Base-by-base conservation (phyloP, 495 filamentous ascomycete genomes). In the Aspergillus saccharolyticus region DNA sequence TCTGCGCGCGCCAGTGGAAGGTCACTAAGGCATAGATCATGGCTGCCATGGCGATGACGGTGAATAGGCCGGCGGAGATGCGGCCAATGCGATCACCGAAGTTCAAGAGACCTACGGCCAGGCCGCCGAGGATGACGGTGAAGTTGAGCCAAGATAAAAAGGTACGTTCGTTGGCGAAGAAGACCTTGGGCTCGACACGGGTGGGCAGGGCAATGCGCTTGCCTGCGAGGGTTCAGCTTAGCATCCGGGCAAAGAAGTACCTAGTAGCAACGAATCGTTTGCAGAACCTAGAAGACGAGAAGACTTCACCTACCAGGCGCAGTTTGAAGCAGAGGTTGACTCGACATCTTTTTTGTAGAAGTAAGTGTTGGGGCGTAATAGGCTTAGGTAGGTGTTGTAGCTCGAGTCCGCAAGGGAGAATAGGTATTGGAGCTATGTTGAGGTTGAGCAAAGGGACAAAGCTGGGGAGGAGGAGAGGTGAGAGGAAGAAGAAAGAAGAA, bases 101-200 rank as follows among this genome's bases (percentile, higher is more conserved):
- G 80, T 99, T 99, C 60, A 99, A 83, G 58, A 99, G 89, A 53
- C 95, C 94, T 55, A 97, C 87, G 22, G 92, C 93, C 51, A 99
- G 84, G 53, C 93, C 92, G 65, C 94, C 94, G 44, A 99, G 85
- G 71, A 99, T 92, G 67, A 97, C 93, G 68, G 89, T 94, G 82
- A 97, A 97, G 80, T 97, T 97, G 63, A 99, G 88, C 95, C 95
- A 99, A 68, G 89, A 94, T 66, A 99, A 85, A 67, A 97, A 99
- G 43, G 94, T 99, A 52, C 94, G 91, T 79, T 99, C 94, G 79
- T 97, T 97, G 72, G 94, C 94, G 81, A 99, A 99, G 85, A 97
- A 99, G 76, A 98, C 94, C 74, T 99, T 99, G 42, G 94, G 94
- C 71, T 99, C 94, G 73, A 99, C 92, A 60, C 94, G 91, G 44